Conservation (phyloP, 352 stramenopile genomes). For the Globisporangium viniferum region DNA sequence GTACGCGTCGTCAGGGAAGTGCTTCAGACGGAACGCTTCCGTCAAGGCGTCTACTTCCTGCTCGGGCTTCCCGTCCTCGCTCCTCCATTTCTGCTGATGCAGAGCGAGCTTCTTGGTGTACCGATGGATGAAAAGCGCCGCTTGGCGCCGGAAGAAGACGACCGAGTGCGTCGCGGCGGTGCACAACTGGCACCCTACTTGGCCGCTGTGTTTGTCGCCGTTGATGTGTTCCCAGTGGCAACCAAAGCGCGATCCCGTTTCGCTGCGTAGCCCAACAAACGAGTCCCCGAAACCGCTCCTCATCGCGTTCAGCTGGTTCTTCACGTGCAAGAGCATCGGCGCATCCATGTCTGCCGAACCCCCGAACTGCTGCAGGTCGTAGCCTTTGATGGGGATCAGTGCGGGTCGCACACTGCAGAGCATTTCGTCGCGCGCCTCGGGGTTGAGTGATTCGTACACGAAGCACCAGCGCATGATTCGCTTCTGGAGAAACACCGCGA, state of each 20-base stretch:
- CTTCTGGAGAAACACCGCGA: constrained; percentile 21
- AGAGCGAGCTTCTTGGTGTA: not conserved
- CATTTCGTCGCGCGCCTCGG: not conserved
- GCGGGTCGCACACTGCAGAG: constrained; percentile 9
- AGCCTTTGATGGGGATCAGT: constrained; percentile 8
- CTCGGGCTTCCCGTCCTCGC: not conserved
- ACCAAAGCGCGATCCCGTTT: not conserved
- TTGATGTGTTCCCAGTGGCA: constrained; percentile 10
- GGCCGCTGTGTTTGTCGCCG: not conserved
- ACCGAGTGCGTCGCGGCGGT: not conserved
- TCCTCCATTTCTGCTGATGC: constrained; percentile 1
- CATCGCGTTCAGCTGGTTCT: constrained; percentile 5
- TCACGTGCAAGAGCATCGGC: not conserved
- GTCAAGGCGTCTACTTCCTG: not conserved
- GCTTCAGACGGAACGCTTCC: not conserved
- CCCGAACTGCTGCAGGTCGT: not conserved
- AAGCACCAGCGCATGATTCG: constrained; percentile 25
- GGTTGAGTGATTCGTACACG: constrained; percentile 9
- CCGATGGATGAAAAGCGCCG: not conserved
- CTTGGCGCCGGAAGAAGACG: constrained; percentile 5
- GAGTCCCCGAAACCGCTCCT: not conserved
- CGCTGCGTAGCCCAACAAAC: not conserved
- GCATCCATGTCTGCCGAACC: not conserved
- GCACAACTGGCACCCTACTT: not conserved
- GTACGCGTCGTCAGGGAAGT: constrained; percentile 15